Evolutionary conservation across 2,329 filamentous ascomycete species (phyloP), one percentile per base, ranked within the genome.

Genomic region (Mollisiaceae sp.): DNA sequence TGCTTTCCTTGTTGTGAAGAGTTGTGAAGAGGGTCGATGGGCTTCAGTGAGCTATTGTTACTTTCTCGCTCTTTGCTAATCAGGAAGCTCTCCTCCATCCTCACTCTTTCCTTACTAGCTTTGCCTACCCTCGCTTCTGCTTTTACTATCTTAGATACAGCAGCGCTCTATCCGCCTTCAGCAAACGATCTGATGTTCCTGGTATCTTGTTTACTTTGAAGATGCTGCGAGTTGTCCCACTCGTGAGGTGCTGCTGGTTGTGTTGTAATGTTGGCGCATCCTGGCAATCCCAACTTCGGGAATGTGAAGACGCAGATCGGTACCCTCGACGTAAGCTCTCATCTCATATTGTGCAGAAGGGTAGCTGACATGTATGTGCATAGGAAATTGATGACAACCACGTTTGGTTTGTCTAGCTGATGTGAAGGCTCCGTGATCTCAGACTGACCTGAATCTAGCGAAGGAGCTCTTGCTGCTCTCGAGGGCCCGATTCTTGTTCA

Each of bases 401-500:
- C 72, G 85, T 88, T 32, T 88, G 45, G 45, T 50, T 1, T 24
- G 45, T 50, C n/a, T n/a, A 4, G n/a, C n/a, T 6, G 8, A n/a
- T 18, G 18, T 50, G 20, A 6, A 24, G 2, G 8, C 8, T 50
- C 6, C n/a, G 4, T 50, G 4, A 11, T 24, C 15, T 24, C 45
- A 50, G 24, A 8, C 45, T 50, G 45, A 50, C n/a, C 45, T 8
- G 11, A 11, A 50, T 9, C 18, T 14, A 50, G 86, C 58, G 59
- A 76, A 79, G 86, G 85, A 5, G 76, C 82, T 9, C 79, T 87
- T 35, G 77, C 76, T 35, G 77, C 76, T 4, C 78, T 79, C 1
- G 84, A 88, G 72, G 85, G 83, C 0, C 84, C 85, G 2, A 82
- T 86, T 60, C 74, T 86, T 35, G 83, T 84, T 38, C 78, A 81